Percentiles rank a stretch among this genome's conserved stretches.
These are phyloP conservation scores for Penicillium manginii DNA, from an alignment of 495 filamentous ascomycete genomes.

Conservation along the genomic window DNA sequence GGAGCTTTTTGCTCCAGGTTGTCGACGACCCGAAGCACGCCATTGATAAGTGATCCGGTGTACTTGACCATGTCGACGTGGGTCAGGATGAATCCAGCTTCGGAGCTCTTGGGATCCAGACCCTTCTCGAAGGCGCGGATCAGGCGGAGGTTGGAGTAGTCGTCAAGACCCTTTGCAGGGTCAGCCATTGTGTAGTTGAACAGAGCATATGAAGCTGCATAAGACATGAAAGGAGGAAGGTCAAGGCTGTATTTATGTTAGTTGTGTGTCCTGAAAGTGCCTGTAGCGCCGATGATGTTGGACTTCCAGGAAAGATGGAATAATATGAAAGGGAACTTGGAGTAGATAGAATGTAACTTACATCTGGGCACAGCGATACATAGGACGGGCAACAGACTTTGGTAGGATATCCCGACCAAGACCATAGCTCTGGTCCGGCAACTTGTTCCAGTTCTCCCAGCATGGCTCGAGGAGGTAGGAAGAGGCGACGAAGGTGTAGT, in stretches of 20 bases:
- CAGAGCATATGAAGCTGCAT: constrained; percentile 87
- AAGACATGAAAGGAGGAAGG: constrained; percentile 86
- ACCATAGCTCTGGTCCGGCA: constrained; percentile 69
- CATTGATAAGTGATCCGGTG: constrained; percentile 70
- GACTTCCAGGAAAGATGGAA: background rate
- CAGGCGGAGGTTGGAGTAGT: constrained; percentile 78
- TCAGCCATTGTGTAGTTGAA: constrained; percentile 83
- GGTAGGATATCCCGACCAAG: constrained; percentile 74
- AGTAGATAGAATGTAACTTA: constrained; percentile 50
- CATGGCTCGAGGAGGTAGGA: constrained; percentile 95
- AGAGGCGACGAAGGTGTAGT: constrained; percentile 87
- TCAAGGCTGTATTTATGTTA: constrained; percentile 38
- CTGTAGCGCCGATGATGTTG: background rate
- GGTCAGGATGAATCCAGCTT: constrained; percentile 86
- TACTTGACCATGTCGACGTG: constrained; percentile 85
- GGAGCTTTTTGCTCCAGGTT: constrained; percentile 52
- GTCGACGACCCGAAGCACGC: constrained; percentile 65
- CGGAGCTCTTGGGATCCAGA: constrained; percentile 81
- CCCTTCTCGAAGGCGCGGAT: constrained; percentile 89
- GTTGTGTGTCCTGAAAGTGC: background rate
- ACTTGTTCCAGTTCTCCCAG: constrained; percentile 68
- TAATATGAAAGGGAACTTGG: background rate
- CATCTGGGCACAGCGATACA: constrained; percentile 78
- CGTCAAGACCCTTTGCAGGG: constrained; percentile 60
- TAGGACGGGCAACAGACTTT: constrained; percentile 68